Conservation (phyloP, 2,329 filamentous ascomycete species). For the Alternaria solani region DNA sequence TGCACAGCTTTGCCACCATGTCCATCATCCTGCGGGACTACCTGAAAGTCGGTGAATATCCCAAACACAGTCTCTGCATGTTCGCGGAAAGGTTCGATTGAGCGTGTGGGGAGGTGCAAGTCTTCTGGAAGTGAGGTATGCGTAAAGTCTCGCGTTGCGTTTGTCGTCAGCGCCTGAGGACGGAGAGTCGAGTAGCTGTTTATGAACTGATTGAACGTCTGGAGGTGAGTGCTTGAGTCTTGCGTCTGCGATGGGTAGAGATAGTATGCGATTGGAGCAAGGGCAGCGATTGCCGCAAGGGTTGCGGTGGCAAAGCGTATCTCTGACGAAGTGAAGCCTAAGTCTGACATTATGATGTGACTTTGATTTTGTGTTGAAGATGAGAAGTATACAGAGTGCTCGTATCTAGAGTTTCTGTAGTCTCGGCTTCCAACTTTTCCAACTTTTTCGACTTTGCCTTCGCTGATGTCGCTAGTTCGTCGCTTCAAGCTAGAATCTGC, state of each 20-base stretch:
- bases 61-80: conserved; percentile 55
- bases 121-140: conserved; percentile 53
- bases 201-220: conserved; percentile 46
- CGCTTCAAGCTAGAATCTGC: not conserved
- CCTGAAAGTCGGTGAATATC: conserved; percentile 53
- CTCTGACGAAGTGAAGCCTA: conserved; percentile 25
- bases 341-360: conserved; percentile 21
- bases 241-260: conserved; percentile 20
- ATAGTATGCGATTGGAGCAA: conserved; percentile 26
- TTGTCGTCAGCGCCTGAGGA: conserved; percentile 48
- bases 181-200: conserved; percentile 54
- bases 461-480: not conserved
- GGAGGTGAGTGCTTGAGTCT: conserved; percentile 30
- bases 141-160: conserved; percentile 50
- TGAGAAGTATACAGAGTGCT: not conserved
- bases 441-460: not conserved
- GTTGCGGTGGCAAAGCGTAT: conserved; percentile 29
- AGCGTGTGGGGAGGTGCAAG: conserved; percentile 51
- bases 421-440: not conserved
- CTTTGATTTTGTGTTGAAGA: not conserved
- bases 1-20: conserved; percentile 40
- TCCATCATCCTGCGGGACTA: conserved; percentile 49
- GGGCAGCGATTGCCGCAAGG: conserved; percentile 26
- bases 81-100: conserved; percentile 49
- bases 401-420: not conserved